A percentile compares a stretch with the other conserved stretches of the same genome.
phyloP scores from a whole-genome alignment of 306 rosid species.

The Pterocarpus macrocarpus region DNA sequence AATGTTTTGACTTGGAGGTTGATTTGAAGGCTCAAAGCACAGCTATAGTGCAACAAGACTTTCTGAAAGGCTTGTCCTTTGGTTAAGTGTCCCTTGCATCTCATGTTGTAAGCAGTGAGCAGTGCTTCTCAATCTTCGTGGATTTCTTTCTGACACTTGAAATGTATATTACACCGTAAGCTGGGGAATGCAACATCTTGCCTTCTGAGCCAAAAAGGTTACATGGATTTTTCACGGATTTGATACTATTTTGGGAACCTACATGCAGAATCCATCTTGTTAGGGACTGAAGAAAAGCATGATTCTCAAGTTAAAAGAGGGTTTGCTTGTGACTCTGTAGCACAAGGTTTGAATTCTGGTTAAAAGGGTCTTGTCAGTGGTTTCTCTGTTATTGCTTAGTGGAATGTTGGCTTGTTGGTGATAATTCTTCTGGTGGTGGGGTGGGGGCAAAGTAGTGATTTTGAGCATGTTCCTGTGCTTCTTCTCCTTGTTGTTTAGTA shows the following conservation, averaged over 20 bases:
- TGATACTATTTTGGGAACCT: slow-evolving; percentile 46
- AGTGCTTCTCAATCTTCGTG: slow-evolving; percentile 38
- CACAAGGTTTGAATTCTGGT: slow-evolving; percentile 45
- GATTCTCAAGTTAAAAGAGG: slow-evolving; percentile 32
- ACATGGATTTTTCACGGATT: slow-evolving; percentile 39
- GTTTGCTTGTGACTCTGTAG: slow-evolving; percentile 32
- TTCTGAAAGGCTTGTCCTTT: slow-evolving; percentile 27
- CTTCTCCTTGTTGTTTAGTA: slow-evolving; percentile 33
- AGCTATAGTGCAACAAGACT: slow-evolving; percentile 29
- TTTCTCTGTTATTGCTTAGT: slow-evolving; percentile 32
- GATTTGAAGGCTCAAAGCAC: slow-evolving; percentile 58
- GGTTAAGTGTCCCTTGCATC: neutral
- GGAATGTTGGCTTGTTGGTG: slow-evolving; percentile 52
- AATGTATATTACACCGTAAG: slow-evolving; percentile 15
- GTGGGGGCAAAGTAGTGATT: slow-evolving; percentile 50
- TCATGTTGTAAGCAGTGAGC: slow-evolving; percentile 32
- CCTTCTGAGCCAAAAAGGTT: slow-evolving; percentile 59
- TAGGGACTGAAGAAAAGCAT: slow-evolving; percentile 41
- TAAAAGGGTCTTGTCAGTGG: slow-evolving; percentile 59
- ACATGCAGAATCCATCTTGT: slow-evolving; percentile 31
- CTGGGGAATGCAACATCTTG: slow-evolving; percentile 46
- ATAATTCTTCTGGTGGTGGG: slow-evolving; percentile 36
- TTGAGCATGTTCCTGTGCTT: slow-evolving; percentile 41
- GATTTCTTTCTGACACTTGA: slow-evolving; percentile 30
- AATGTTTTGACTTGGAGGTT: slow-evolving; percentile 20